Evolutionary conservation across 176 grass and related monocot species (phyloP), one percentile per base, ranked within the genome.

Genomic region (Tillandsia leiboldiana): DNA sequence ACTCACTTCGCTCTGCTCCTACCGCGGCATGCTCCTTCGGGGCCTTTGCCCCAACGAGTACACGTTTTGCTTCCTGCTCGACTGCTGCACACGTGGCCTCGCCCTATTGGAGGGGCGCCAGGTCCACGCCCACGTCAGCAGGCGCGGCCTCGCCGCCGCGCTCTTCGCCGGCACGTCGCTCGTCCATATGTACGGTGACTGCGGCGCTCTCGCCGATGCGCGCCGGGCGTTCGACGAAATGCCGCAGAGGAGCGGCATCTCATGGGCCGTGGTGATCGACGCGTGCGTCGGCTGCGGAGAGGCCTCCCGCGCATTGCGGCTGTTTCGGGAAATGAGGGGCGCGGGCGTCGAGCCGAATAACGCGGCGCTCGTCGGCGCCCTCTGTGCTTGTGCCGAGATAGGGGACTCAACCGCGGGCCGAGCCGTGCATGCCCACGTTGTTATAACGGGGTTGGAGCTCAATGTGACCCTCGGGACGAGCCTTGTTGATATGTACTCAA

Each of bases 401-500:
- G 61, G 73, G 23, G 9, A 66, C 14, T 6, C 20, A 49, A 12
- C 26, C 1, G 17, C 15, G 13, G 73, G 73, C 50, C 61, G 62
- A 47, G 49, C 22, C 20, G 73, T 65, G 73, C 62, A 75, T n/a
- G 73, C 48, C 7, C 49, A 65, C 9, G 11, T 75, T n/a, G 49
- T 24, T 0, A 24, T 66, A 26, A 75, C 50, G 20, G 62, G 62
- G 20, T 2, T 53, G 20, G 73, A 65, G 49, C 61, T 75, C 48
- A 75, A 75, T 20, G 8, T 65, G 22, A 65, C 48, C 15, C 72
- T 74, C 8, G 72, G 72, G n/a, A 75, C 73, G 13, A 75, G 73
- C 73, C 73, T 75, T 15, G 62, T 66, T 51, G 62, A 75, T 64
- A 75, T 75, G 73, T 75, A 75, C 17, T 23, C 50, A 22, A 75